Evolutionary conservation across 768 basidiomycete species (phyloP).

Genomic region (Butyriboletus loyo): DNA sequence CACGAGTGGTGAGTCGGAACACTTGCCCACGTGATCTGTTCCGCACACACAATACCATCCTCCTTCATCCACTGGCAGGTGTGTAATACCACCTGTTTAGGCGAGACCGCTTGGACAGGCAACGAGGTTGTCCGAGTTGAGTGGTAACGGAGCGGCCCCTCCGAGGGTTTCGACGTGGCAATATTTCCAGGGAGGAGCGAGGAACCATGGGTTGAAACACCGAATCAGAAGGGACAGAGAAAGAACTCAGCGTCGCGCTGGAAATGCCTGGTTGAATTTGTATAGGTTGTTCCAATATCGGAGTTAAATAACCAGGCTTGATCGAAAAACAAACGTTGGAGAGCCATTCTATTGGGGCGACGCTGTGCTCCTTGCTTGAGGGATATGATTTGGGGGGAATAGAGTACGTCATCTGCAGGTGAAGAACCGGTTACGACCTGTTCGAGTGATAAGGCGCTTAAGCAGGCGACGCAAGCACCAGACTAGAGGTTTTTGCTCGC

Average conservation of each 20-base stretch:
- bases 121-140: no score
- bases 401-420: no score
- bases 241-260: neutral
- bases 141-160: no score
- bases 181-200: no score
- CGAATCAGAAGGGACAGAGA: neutral
- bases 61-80: slow-evolving; percentile 5
- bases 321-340: neutral
- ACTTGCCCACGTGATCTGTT: neutral
- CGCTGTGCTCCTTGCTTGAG: no score
- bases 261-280: neutral
- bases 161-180: no score
- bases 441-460: neutral
- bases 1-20: slow-evolving; percentile 9
- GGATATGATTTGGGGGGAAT: neutral
- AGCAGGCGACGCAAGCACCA: neutral
- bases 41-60: neutral
- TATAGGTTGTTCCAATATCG: neutral
- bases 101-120: no score
- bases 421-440: neutral
- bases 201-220: neutral
- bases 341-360: neutral
- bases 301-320: neutral
- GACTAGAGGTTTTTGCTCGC: neutral
- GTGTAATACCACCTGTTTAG: neutral